Base-by-base conservation (phyloP, 805 yeast species). In the Yarrowia deformans region DNA sequence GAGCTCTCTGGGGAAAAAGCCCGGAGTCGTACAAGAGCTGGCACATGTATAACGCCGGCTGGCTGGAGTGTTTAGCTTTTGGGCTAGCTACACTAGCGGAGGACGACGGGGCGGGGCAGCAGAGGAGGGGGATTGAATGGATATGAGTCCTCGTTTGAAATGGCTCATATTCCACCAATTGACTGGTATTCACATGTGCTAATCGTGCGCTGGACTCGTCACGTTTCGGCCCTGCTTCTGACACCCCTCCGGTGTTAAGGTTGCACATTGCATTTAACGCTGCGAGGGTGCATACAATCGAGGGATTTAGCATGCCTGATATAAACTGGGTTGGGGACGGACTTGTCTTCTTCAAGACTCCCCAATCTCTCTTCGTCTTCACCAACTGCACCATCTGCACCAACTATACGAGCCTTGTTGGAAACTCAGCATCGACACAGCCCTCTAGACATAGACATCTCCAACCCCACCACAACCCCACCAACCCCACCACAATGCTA, bases 261-360 rank as follows among this genome's bases (percentile, higher is more conserved):
- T 49, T 49, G 37, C 54, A 32, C 8, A 8, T 9, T 52, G 58
- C 58, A 52, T 19, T 39, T 55, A 40, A 39, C 37, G 48, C 63
- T 56, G 46, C 63, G 48, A 42, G 37, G 8, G 48, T 56, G 63
- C 63, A 56, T 56, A 40, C 48, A 56, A 56, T 56, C 63, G 63
- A 56, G 63, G 63, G 48, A 56, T 56, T 56, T 56, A 56, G 63
- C 63, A 56, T 56, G 60, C 60, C 43, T 49, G 63, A 56, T 56
- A 56, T 56, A 56, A 56, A 56, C 63, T 40, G 35, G 48, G 46
- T 40, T 49, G 54, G 54, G 19, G 32, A 49, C 19, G 45, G 16
- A 16, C 29, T 23, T 23, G 29, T 7, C 45, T 45, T 8, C 13
- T 5, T 8, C n/a, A 16, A n/a, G 13, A 12, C n/a, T 8, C 12